A percentile compares a stretch with the other conserved stretches of the same genome.
phyloP scores from a whole-genome alignment of 2,329 filamentous ascomycete genomes.

The Diaporthe ampelina region DNA sequence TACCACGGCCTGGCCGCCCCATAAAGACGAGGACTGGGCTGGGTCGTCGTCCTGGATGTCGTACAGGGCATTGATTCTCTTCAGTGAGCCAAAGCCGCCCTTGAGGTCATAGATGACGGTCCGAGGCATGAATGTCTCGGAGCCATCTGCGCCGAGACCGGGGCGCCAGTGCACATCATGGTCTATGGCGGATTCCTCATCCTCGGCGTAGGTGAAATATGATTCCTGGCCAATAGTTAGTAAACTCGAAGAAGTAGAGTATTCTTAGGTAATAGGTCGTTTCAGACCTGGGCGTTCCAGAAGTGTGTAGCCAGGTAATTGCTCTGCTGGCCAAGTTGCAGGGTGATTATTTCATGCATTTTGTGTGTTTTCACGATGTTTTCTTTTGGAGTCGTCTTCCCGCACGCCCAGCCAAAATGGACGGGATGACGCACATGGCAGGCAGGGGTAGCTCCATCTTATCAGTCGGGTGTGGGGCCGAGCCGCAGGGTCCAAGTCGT shows the following conservation, averaged over 20 bases:
- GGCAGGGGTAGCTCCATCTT: conserved; percentile 40
- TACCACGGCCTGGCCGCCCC: conserved; percentile 72
- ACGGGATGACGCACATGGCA: conserved; percentile 36
- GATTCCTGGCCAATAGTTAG: conserved; percentile 76
- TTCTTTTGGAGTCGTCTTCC: conserved; percentile 2
- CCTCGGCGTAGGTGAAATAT: conserved; percentile 89
- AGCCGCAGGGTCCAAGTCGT: conserved; percentile 10
- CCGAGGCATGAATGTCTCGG: conserved; percentile 92
- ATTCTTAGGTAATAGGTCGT: not conserved
- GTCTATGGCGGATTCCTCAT: conserved; percentile 77
- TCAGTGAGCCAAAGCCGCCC: conserved; percentile 89
- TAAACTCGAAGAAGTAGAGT: not conserved
- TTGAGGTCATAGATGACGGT: conserved; percentile 96
- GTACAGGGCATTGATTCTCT: conserved; percentile 91
- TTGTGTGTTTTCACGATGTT: conserved; percentile 10
- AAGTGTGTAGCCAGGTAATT: conserved; percentile 97
- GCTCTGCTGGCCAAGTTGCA: conserved; percentile 92
- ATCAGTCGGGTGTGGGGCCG: conserved; percentile 28
- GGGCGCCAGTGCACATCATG: conserved; percentile 92
- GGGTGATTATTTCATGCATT: conserved; percentile 96
- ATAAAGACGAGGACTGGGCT: conserved; percentile 52
- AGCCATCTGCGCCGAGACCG: conserved; percentile 84
- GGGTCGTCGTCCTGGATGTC: conserved; percentile 61
- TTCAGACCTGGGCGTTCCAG: conserved; percentile 88
- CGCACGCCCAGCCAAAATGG: conserved; percentile 15